These are phyloP conservation scores for bread wheat (Triticum aestivum) DNA, from an alignment of 176 grass and related monocot genomes.

Conservation along the genomic window DNA sequence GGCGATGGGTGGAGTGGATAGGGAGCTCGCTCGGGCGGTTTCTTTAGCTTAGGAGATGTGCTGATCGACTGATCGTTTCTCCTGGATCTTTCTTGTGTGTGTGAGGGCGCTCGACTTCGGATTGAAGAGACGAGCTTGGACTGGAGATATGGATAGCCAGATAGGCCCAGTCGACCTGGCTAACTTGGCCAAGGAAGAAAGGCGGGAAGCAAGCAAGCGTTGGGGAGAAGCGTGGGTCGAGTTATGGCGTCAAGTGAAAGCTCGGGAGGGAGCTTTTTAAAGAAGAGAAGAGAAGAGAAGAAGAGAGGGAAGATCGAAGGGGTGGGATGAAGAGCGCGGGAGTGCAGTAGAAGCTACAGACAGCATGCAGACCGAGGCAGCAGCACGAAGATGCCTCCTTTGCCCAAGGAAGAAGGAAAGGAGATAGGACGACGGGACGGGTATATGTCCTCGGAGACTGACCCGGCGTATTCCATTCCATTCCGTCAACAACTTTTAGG, in stretches of 20 bases:
- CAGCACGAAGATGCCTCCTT: background rate
- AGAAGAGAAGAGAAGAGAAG: background rate
- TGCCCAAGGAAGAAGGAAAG: no score
- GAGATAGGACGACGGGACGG: no score
- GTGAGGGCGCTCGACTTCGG: background rate
- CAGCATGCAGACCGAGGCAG: background rate
- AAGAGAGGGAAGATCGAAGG: background rate
- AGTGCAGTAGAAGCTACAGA: no score
- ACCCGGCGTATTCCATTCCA: background rate
- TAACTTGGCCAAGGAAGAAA: background rate
- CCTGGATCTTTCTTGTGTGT: background rate
- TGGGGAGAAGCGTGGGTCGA: no score
- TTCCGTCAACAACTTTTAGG: background rate
- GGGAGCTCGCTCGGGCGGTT: background rate
- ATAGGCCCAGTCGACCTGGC: background rate
- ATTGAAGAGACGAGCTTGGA: constrained; percentile 23
- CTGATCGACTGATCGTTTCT: background rate
- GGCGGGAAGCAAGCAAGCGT: no score
- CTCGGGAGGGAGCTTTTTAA: constrained; percentile 34
- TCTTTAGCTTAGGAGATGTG: background rate
- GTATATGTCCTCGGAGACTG: background rate
- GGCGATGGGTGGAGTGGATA: background rate
- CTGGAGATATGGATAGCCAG: background rate
- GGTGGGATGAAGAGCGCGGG: background rate
- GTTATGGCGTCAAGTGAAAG: constrained; percentile 22